phyloP scores from a whole-genome alignment of 2,329 filamentous ascomycete species.

The Pseudogymnoascus sp. region DNA sequence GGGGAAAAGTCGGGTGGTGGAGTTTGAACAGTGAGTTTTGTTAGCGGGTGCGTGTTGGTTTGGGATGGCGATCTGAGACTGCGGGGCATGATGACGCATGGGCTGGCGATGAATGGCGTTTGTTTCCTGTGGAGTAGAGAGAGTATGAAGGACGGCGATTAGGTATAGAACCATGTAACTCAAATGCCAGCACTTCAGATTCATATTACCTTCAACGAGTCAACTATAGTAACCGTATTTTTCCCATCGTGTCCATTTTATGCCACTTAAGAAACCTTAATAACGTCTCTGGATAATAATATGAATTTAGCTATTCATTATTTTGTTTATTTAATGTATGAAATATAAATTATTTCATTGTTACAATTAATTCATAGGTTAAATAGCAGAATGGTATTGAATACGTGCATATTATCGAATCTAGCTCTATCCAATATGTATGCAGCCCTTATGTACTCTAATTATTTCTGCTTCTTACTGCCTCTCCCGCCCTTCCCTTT shows the following conservation, averaged over 20 bases:
- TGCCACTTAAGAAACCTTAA: not conserved
- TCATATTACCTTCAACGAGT: not conserved
- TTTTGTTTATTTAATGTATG: not conserved
- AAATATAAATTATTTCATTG: not conserved
- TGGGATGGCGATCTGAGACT: constrained; percentile 1
- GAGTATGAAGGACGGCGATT: not conserved
- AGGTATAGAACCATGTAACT: constrained; percentile 6
- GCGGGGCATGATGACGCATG: not conserved
- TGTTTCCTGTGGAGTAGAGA: not conserved
- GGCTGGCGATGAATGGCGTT: not conserved
- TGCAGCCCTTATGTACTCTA: not conserved
- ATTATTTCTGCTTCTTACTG: constrained; percentile 21
- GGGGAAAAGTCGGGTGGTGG: constrained; percentile 34
- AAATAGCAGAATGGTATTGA: not conserved
- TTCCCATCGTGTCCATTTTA: not conserved
- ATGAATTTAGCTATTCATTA: not conserved
- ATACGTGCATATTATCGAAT: not conserved
- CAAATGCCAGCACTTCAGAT: not conserved
- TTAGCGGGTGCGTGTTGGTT: not conserved
- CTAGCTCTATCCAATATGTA: not conserved
- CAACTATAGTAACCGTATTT: not conserved
- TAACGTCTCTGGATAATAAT: not conserved
- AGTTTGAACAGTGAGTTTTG: constrained; percentile 34
- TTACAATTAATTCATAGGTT: not conserved
- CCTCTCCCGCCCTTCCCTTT: constrained; percentile 28